Conservation (phyloP, 768 basidiomycete genomes). For the Trametes gibbosa region DNA sequence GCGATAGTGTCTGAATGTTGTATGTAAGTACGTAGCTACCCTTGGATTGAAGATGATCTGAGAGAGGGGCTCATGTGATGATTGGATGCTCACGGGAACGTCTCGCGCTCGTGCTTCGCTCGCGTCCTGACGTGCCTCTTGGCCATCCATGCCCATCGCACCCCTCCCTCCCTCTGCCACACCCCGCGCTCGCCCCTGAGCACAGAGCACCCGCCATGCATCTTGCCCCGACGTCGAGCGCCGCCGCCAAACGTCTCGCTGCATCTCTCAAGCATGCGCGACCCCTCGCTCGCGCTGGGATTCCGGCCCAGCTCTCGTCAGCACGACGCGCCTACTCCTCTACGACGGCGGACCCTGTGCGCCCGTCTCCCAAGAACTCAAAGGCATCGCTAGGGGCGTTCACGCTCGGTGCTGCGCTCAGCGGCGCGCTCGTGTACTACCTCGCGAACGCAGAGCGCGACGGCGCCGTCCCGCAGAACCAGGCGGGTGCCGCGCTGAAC, state of each 20-base stretch:
- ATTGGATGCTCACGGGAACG: no score
- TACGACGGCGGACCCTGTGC: neutral
- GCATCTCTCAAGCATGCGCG: no score
- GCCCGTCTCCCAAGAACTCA: neutral
- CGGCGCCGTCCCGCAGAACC: neutral
- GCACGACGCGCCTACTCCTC: neutral
- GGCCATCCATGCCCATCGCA: no score
- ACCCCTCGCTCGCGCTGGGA: neutral
- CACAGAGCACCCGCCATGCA: neutral
- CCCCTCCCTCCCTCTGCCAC: neutral
- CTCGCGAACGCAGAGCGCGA: neutral
- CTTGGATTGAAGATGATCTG: no score
- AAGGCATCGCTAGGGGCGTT: neutral
- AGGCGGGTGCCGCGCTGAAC: constrained; percentile 10
- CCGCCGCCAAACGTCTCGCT: neutral
- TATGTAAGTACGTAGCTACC: no score
- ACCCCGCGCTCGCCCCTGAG: neutral
- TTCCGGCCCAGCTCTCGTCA: neutral
- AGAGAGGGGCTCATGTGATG: neutral
- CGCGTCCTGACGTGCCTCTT: neutral
- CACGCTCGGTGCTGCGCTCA: constrained; percentile 3
- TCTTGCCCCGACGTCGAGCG: neutral
- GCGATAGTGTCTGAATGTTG: no score
- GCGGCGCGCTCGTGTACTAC: constrained; percentile 13
- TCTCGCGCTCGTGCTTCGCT: neutral